Base-by-base conservation (phyloP, 805 yeast genomes). In the Starmerella bacillaris region DNA sequence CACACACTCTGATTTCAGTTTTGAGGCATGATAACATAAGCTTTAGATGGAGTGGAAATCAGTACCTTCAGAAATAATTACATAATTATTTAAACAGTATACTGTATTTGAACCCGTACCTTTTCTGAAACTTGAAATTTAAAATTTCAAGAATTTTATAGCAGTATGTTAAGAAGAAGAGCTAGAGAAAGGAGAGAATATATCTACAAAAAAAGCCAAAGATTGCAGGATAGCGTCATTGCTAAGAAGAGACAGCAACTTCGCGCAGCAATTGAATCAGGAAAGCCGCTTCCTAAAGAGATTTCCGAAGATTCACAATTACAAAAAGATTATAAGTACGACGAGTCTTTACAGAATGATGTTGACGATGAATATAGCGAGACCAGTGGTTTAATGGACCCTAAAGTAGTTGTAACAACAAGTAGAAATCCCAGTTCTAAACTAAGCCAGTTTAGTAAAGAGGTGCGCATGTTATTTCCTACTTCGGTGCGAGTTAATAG, bases 121-220 rank as follows among this genome's bases (percentile, higher is more conserved):
- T n/a, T n/a, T n/a, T n/a, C n/a, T n/a, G n/a, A n/a, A n/a, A n/a
- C n/a, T n/a, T n/a, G n/a, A n/a, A n/a, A n/a, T n/a, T n/a, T n/a
- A n/a, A n/a, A n/a, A n/a, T n/a, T n/a, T n/a, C n/a, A n/a, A n/a
- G n/a, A n/a, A n/a, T n/a, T n/a, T n/a, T n/a, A n/a, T n/a, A 22
- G 12, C 26, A 22, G 16, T 27, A 52, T 53, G 94, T 58, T 82
- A 37, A 71, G 98, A 58, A 72, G 82, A 63, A 93, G 86, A 52
- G 95, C 96, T 5, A 73, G 98, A 60, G 95, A 89, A 56, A 70
- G 98, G 61, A 72, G 92, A 56, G 96, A 89, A 51, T 89, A 84
- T 50, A 63, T 89, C 19, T 89, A 79, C 61, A 68, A 82, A 34
- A 83, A 84, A 54, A 79, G 94, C 0, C 71, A 79, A 34, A 89